A percentile compares a stretch with the other conserved stretches of the same genome.
Evolutionary conservation across 768 basidiomycete genomes (phyloP).

Genomic region (Tremella yokohamensis): DNA sequence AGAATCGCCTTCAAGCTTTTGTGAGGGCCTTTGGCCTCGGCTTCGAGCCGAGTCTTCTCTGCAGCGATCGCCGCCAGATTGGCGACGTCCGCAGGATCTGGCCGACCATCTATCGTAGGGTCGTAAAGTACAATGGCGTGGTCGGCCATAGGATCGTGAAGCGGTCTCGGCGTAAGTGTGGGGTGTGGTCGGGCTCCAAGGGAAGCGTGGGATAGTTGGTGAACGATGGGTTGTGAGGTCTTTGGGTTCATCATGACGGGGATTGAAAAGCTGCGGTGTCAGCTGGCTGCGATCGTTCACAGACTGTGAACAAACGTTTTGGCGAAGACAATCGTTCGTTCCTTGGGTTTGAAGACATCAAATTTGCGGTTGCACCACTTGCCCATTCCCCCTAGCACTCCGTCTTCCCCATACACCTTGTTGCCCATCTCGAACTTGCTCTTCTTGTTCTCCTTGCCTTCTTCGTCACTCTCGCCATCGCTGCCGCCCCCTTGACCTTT

Average conservation of each 20-base stretch:
- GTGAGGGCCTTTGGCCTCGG: conserved; percentile 75
- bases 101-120: conserved; percentile 79
- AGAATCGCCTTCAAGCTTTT: conserved; percentile 70
- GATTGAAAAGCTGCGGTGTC: conserved; percentile 69
- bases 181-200: conserved; percentile 80
- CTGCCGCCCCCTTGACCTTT: conserved; percentile 57
- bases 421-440: conserved; percentile 59
- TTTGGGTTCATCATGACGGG: conserved; percentile 56
- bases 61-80: conserved; percentile 54
- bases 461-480: conserved; percentile 53
- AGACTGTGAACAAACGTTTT: conserved; percentile 39
- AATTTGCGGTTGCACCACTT: conserved; percentile 52
- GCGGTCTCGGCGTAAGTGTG: conserved; percentile 77
- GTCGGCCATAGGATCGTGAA: conserved; percentile 97
- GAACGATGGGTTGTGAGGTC: conserved; percentile 46
- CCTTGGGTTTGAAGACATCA: conserved; percentile 57
- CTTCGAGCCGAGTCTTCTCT: conserved; percentile 63
- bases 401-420: conserved; percentile 63
- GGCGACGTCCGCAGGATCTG: conserved; percentile 50
- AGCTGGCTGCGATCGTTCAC: conserved; percentile 5
- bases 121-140: conserved; percentile 97
- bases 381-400: conserved; percentile 60
- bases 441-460: conserved; percentile 59
- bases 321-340: conserved; percentile 43
- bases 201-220: conserved; percentile 64